phyloP scores from a whole-genome alignment of 371 early-diverging fungal species.

The Vairimorpha necatrix region DNA sequence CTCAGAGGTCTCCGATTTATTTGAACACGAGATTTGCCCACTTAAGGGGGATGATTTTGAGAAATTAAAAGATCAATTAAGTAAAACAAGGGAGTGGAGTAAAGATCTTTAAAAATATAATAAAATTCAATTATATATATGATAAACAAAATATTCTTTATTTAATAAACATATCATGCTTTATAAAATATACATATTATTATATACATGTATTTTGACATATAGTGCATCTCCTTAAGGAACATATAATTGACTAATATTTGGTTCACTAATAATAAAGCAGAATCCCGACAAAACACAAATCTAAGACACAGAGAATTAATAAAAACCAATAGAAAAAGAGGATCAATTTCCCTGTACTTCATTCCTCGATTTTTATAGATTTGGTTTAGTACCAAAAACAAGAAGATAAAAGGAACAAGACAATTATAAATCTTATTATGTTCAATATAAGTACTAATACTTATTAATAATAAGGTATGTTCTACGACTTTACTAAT shows the following conservation, averaged over 20 bases:
- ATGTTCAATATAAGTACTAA: neutral
- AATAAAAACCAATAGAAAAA: neutral
- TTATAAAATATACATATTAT: no score
- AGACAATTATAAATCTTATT: neutral
- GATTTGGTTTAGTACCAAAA: neutral
- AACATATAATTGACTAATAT: neutral
- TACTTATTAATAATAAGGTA: neutral
- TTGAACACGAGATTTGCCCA: slow-evolving; percentile 19
- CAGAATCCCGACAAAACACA: neutral
- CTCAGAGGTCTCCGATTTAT: slow-evolving; percentile 9
- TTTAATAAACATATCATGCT: no score
- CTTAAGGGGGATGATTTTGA: slow-evolving; percentile 11
- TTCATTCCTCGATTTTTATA: neutral
- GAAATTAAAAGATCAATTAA: slow-evolving; percentile 9
- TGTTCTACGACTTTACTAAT: neutral
- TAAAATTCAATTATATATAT: neutral
- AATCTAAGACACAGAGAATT: neutral
- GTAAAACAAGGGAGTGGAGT: slow-evolving; percentile 4
- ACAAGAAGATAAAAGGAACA: neutral
- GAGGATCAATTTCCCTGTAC: neutral
- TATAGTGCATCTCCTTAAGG: neutral
- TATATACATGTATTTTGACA: neutral
- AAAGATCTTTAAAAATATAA: slow-evolving; percentile 3
- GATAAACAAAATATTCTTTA: no score
- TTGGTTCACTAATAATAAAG: neutral